Percentiles rank a stretch among this genome's conserved stretches.
Conservation (phyloP, 2,329 filamentous ascomycete genomes). For the Cladophialophora exuberans region DNA sequence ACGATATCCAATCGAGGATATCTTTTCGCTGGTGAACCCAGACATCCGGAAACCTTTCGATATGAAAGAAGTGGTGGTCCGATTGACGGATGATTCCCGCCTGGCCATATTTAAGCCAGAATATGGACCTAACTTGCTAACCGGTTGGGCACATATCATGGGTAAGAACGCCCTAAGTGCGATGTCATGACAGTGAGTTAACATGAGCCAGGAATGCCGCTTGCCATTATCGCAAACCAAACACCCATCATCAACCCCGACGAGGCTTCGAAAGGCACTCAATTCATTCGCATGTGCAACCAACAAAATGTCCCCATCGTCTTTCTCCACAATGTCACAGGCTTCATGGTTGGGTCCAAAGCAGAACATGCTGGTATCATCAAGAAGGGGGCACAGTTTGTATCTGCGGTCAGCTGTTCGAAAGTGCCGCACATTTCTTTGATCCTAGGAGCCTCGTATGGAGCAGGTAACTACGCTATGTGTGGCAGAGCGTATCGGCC, state of each 20-base stretch:
- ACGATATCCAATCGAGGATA: constrained; percentile 43
- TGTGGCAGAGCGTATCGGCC: constrained; percentile 48
- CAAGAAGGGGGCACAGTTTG: constrained; percentile 50
- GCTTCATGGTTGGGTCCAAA: constrained; percentile 54
- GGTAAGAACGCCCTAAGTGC: constrained; percentile 31
- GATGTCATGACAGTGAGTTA: not conserved
- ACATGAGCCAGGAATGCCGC: constrained; percentile 36
- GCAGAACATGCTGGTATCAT: constrained; percentile 51
- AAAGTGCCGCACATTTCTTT: constrained; percentile 51
- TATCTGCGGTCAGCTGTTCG: constrained; percentile 49
- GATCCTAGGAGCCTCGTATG: constrained; percentile 51
- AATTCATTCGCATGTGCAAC: constrained; percentile 51
- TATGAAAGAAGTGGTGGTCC: constrained; percentile 45
- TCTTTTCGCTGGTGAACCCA: constrained; percentile 43
- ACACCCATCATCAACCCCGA: constrained; percentile 45
- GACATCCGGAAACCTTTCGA: constrained; percentile 47
- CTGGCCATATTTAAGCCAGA: constrained; percentile 46
- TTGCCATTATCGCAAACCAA: constrained; percentile 49
- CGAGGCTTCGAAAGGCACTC: constrained; percentile 47
- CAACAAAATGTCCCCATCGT: constrained; percentile 48
- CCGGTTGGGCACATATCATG: constrained; percentile 45
- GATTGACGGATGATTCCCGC: constrained; percentile 48
- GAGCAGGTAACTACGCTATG: constrained; percentile 54
- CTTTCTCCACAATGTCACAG: constrained; percentile 53
- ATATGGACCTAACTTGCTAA: constrained; percentile 45